Conservation (phyloP, 176 grass and related monocot genomes). For the Musa beccarii region DNA sequence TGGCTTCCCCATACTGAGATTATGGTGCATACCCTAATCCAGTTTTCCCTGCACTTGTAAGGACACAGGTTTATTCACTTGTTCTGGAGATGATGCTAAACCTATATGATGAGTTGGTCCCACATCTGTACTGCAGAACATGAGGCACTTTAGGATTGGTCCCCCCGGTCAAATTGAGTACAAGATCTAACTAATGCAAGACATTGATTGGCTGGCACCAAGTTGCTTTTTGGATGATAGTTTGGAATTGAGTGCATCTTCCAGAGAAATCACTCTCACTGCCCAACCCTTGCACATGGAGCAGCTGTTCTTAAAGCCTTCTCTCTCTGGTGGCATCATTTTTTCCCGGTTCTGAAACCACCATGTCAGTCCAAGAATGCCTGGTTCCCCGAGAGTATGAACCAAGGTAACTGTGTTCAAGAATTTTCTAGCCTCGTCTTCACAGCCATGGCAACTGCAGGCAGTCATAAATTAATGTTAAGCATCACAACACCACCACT, state of each 20-base stretch:
- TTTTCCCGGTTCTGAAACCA: neutral
- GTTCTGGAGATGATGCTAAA: neutral
- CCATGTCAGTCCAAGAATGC: conserved; percentile 3
- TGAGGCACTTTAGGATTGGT: neutral
- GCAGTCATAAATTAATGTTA: neutral
- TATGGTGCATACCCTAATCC: neutral
- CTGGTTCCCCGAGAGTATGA: neutral
- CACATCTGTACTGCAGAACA: neutral
- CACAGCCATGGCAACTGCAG: neutral
- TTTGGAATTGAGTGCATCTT: neutral
- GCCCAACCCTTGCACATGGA: neutral
- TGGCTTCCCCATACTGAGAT: neutral
- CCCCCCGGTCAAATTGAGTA: neutral
- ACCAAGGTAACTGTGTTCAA: neutral
- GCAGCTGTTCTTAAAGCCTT: neutral
- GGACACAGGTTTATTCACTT: neutral
- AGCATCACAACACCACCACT: neutral
- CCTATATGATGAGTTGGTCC: neutral
- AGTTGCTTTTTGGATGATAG: conserved; percentile 11
- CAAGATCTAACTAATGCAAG: conserved; percentile 1
- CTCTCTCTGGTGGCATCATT: neutral
- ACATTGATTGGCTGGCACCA: neutral
- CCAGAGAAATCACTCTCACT: neutral
- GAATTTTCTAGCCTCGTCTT: neutral
- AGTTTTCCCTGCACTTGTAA: neutral